Evolutionary conservation across 2,329 filamentous ascomycete species (phyloP).

Genomic region (Cladosporium sp.): DNA sequence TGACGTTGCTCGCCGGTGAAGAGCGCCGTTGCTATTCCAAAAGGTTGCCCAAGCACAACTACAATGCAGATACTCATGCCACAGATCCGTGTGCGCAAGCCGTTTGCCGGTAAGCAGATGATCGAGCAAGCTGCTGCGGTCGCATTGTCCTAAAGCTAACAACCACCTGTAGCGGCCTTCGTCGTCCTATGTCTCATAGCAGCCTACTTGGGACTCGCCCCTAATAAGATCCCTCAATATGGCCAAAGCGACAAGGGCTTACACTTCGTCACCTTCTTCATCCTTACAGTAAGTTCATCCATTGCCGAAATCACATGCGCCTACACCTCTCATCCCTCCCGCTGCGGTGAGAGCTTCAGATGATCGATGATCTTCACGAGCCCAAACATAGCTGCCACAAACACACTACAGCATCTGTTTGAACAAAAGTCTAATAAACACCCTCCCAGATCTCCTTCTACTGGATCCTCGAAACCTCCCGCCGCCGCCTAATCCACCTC

Average conservation of each 20-base stretch:
- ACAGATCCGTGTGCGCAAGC: conserved; percentile 77
- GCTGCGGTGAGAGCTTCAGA: neutral
- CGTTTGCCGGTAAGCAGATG: conserved; percentile 70
- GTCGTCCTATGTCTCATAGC: conserved; percentile 61
- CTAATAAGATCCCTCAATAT: conserved; percentile 52
- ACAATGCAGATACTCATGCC: conserved; percentile 10
- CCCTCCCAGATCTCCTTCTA: conserved; percentile 59
- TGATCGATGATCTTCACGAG: neutral
- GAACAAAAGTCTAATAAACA: neutral
- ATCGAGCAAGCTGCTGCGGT: neutral
- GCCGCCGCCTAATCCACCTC: conserved; percentile 77
- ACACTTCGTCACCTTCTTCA: conserved; percentile 83
- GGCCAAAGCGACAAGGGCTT: conserved; percentile 79
- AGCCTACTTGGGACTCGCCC: conserved; percentile 74
- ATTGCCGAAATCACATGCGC: neutral
- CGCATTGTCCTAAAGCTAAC: neutral
- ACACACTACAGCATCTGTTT: neutral
- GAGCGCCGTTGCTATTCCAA: neutral
- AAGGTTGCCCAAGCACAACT: too few species aligned
- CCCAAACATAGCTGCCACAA: neutral
- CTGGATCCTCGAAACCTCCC: conserved; percentile 91
- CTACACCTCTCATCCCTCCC: neutral
- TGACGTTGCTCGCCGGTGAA: neutral
- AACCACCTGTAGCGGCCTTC: conserved; percentile 41
- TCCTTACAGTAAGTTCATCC: conserved; percentile 61